These are phyloP conservation scores for Lunularia cruciata DNA, from an alignment of 225 moss, liverwort and hornwort genomes.

Conservation along the genomic window DNA sequence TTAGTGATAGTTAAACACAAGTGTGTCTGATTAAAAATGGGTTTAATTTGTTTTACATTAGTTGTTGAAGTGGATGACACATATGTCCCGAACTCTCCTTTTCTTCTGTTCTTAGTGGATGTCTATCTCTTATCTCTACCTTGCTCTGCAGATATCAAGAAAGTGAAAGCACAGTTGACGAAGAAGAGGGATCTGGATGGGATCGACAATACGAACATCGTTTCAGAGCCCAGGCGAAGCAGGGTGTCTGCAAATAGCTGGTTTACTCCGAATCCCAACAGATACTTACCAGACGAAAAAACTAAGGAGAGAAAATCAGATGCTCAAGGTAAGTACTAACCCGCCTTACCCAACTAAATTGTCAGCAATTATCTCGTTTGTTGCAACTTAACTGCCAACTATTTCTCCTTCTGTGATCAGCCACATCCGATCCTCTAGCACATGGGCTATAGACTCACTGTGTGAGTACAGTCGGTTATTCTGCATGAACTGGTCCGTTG, in stretches of 20 bases:
- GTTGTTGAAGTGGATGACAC: too few species aligned
- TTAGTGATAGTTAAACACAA: too few species aligned
- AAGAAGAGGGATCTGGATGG: conserved; percentile 92
- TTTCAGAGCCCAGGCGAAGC: conserved; percentile 77
- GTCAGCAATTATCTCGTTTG: not conserved
- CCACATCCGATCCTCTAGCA: too few species aligned
- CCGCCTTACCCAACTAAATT: not conserved
- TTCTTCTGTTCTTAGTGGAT: too few species aligned
- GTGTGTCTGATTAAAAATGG: too few species aligned
- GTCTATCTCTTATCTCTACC: not conserved
- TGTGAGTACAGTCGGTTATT: not conserved
- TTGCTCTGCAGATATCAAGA: conserved; percentile 62
- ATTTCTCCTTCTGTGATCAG: not conserved
- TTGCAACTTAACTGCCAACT: not conserved
- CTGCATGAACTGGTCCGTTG: too few species aligned
- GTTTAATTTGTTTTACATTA: too few species aligned
- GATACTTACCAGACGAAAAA: conserved; percentile 17
- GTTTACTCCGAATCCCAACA: conserved; percentile 43
- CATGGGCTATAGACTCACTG: not conserved
- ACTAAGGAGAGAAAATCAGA: not conserved
- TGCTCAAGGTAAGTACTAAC: conserved; percentile 19
- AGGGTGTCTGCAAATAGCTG: conserved; percentile 59
- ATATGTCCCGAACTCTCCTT: too few species aligned
- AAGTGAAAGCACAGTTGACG: conserved; percentile 58
- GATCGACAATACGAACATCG: conserved; percentile 88